Percentiles rank a stretch among this genome's conserved stretches.
phyloP scores from a whole-genome alignment of 345 rosid genomes.

The Gossypioides kirkii region DNA sequence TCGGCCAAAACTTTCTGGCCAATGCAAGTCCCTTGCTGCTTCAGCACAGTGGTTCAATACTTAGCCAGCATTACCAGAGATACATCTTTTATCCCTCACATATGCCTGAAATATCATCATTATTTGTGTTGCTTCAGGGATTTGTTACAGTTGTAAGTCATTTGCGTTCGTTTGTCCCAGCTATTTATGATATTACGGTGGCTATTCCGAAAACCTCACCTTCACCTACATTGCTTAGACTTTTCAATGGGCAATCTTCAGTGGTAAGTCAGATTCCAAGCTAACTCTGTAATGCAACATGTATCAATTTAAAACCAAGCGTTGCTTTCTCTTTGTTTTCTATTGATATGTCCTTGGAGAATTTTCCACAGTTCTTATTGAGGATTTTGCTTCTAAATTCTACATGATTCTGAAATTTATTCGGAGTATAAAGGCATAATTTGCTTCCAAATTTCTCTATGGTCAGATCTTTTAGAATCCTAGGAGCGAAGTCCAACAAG shows the following conservation, averaged over 20 bases:
- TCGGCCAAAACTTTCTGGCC: no score
- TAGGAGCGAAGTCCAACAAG: no score
- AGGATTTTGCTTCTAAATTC: no score
- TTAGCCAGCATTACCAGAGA: no score
- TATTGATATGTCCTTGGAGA: not conserved
- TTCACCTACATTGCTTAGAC: constrained; percentile 74
- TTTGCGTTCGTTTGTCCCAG: constrained; percentile 90
- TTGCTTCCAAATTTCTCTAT: no score
- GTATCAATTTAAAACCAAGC: not conserved
- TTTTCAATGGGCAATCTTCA: constrained; percentile 74
- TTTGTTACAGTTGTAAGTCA: constrained; percentile 88
- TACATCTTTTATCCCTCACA: no score
- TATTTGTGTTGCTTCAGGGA: constrained; percentile 48
- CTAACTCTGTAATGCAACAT: not conserved
- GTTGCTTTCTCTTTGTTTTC: not conserved
- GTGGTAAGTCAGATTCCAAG: constrained; percentile 53
- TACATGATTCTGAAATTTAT: no score
- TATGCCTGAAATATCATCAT: not conserved
- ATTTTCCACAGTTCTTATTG: no score
- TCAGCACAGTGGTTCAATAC: no score
- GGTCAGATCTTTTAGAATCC: no score
- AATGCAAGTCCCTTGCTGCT: no score
- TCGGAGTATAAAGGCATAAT: no score
- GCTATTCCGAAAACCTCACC: constrained; percentile 69
- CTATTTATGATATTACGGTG: constrained; percentile 81